Evolutionary conservation across 2,329 filamentous ascomycete genomes (phyloP), one percentile per base, ranked within the genome.

Genomic region (Colletotrichum aenigma): DNA sequence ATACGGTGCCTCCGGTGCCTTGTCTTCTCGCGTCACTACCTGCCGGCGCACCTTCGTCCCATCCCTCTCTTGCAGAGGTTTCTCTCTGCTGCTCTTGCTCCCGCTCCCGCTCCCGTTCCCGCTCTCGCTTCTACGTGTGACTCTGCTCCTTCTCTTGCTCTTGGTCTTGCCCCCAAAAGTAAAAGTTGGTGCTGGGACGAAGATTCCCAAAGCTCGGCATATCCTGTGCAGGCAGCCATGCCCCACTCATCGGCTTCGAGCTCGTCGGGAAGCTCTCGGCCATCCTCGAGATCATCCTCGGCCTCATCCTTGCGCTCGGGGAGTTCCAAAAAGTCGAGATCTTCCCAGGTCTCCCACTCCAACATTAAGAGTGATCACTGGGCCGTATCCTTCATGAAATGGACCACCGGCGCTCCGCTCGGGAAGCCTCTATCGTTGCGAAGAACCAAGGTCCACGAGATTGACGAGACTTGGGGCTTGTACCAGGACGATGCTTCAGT

Each of bases 341-440:
- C 70, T 13, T 78, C 77, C 15, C 64, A 67, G n/a, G 36, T 66
- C 12, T 77, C 77, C 7, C 72, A 77, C 32, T 70, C 74, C 65
- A 66, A 62, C n/a, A 72, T 78, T 28, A 68, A 48, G 56, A 68
- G 70, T n/a, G 76, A 75, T 18, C 55, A 68, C 56, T 76, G 74
- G 76, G 18, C 66, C 15, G 66, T 76, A 28, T 66, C 67, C 12
- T 61, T 77, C 32, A 75, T 77, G 76, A 78, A 76, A 70, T 78
- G 72, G 43, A 66, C 71, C 12, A 71, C 74, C 6, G 77, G 77
- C 15, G 76, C 71, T 6, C 74, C 70, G 21, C 70, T 70, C 26
- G 71, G 58, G 15, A 74, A 69, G 56, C 66, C 60, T 36, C 21
- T 77, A 48, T 60, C 77, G 9, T 62, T 78, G 16, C 77, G 76